phyloP scores from a whole-genome alignment of 2,329 filamentous ascomycete species.

The Herpotrichia juniperi region DNA sequence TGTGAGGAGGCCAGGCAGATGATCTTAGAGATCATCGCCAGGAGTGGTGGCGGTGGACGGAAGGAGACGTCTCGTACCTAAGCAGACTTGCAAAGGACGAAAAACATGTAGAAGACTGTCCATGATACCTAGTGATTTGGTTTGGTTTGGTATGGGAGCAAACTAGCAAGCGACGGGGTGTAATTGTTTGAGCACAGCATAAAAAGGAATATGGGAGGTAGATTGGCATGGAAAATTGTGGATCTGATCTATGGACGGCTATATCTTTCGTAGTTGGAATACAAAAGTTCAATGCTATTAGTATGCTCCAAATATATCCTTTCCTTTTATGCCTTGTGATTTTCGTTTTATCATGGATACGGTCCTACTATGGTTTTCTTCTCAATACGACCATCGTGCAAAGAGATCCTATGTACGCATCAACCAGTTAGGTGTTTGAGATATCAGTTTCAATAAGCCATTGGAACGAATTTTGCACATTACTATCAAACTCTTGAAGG shows the following conservation, averaged over 20 bases:
- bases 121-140: not conserved
- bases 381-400: too few relatives aligned
- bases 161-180: not conserved
- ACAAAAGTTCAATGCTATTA: not conserved
- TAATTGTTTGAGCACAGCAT: not conserved
- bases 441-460: too few relatives aligned
- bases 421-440: too few relatives aligned
- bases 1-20: slow-evolving; percentile 87
- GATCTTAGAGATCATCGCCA: slow-evolving; percentile 78
- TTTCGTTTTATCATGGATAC: too few relatives aligned
- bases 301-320: not conserved
- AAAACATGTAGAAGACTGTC: too few relatives aligned
- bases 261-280: not conserved
- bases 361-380: too few relatives aligned
- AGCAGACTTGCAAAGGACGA: too few relatives aligned
- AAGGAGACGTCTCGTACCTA: slow-evolving; percentile 13
- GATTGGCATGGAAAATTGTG: not conserved
- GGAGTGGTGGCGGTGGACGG: slow-evolving; percentile 33
- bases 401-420: too few relatives aligned
- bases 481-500: too few relatives aligned
- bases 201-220: not conserved
- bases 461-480: too few relatives aligned
- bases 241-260: not conserved
- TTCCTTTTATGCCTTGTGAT: too few relatives aligned
- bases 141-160: not conserved